Conservation (phyloP, 495 filamentous ascomycete genomes). For the Trypethelium eluteriae region DNA sequence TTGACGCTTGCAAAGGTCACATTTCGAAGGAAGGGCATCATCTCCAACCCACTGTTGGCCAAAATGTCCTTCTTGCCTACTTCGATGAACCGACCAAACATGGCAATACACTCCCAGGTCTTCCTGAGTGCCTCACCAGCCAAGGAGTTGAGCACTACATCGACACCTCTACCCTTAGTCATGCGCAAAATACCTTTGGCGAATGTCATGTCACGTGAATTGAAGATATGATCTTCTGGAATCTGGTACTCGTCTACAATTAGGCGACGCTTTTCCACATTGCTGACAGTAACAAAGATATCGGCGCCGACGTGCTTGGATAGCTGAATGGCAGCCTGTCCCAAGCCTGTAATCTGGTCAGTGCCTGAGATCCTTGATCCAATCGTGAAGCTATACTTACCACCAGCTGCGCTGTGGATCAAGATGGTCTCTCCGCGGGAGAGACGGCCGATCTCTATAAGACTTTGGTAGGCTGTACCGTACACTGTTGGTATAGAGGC, state of each 20-base stretch:
- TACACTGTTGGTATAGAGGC: conserved; percentile 41
- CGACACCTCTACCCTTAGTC: conserved; percentile 20
- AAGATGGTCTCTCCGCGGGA: conserved; percentile 38
- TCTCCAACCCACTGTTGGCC: conserved; percentile 25
- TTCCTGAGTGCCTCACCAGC: conserved; percentile 18
- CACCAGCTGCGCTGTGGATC: conserved; percentile 45
- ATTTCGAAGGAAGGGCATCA: conserved; percentile 19
- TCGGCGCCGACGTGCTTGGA: conserved; percentile 32
- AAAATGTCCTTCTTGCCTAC: conserved; percentile 39
- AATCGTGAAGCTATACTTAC: conserved; percentile 16
- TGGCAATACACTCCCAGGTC: conserved; percentile 18
- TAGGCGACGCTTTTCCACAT: conserved; percentile 37
- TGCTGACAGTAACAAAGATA: conserved; percentile 44
- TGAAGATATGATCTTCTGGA: conserved; percentile 37
- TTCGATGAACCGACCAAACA: conserved; percentile 42
- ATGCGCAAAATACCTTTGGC: conserved; percentile 10
- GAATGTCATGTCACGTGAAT: conserved; percentile 11
- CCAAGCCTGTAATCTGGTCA: conserved; percentile 25
- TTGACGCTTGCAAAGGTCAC: conserved; percentile 38
- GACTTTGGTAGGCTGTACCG: conserved; percentile 35
- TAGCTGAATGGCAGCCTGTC: conserved; percentile 44
- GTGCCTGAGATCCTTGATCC: not conserved
- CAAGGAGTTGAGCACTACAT: conserved; percentile 23
- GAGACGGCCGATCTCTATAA: conserved; percentile 35
- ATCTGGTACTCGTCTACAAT: conserved; percentile 38